Conservation (phyloP, 768 basidiomycete species). For the Amanita phalloides region DNA sequence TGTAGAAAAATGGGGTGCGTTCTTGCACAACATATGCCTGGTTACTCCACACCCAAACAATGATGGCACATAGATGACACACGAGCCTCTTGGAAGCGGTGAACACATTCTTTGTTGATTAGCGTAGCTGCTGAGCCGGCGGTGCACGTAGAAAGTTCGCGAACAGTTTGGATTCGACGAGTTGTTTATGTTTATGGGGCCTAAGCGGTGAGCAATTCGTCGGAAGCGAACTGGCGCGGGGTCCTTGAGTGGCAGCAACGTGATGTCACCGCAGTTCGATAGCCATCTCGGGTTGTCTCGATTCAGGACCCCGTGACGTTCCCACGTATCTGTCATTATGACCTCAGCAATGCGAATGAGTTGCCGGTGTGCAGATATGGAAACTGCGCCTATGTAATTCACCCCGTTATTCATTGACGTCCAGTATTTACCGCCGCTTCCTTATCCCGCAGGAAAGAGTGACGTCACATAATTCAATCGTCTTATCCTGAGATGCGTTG, state of each 20-base stretch:
- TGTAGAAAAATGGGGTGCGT: neutral
- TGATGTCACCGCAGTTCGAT: neutral
- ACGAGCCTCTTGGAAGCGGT: too few relatives aligned
- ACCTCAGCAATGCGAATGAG: neutral
- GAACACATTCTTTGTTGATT: too few relatives aligned
- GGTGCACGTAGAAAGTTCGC: too few relatives aligned
- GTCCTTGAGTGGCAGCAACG: neutral
- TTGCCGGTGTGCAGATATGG: neutral
- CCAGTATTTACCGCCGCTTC: neutral
- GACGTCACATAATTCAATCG: constrained; percentile 3
- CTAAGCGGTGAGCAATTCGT: too few relatives aligned
- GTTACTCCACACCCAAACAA: too few relatives aligned
- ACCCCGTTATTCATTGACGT: neutral
- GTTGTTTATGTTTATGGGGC: too few relatives aligned
- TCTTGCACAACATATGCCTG: too few relatives aligned
- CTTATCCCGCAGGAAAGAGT: neutral
- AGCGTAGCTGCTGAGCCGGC: too few relatives aligned
- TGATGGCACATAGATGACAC: too few relatives aligned
- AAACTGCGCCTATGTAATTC: neutral
- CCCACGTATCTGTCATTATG: neutral
- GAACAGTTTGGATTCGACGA: too few relatives aligned
- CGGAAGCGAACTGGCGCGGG: neutral
- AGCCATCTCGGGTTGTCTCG: neutral
- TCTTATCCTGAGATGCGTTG: neutral
- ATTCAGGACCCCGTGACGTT: neutral